Conservation (phyloP, 176 grass and related monocot genomes). For the Ampelocalamus luodianensis region DNA sequence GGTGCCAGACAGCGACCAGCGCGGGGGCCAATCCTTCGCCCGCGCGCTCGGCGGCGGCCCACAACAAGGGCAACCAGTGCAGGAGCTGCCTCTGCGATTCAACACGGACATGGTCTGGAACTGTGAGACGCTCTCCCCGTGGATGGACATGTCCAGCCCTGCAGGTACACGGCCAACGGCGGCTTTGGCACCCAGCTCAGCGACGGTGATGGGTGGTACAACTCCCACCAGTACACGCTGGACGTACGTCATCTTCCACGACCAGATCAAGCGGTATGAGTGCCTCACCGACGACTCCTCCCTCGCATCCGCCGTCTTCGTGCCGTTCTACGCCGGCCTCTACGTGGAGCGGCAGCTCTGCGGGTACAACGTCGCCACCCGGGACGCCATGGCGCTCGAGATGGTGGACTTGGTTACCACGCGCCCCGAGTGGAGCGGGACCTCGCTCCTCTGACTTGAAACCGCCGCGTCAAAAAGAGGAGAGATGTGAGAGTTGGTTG, state of each 20-base stretch:
- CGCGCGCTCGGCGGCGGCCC: background rate
- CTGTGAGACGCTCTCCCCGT: no score
- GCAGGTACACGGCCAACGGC: no score
- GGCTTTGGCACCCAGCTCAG: no score
- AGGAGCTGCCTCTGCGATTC: no score
- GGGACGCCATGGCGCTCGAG: conserved; percentile 62
- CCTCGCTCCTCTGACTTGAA: no score
- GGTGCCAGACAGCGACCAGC: background rate
- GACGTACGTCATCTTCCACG: conserved; percentile 75
- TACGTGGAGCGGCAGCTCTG: conserved; percentile 72
- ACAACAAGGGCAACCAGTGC: no score
- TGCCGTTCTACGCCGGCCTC: conserved; percentile 85
- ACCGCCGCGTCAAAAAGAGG: no score
- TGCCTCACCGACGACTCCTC: conserved; percentile 81
- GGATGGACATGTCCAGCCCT: no score
- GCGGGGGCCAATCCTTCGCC: background rate
- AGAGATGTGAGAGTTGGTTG: no score
- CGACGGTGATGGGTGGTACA: conserved; percentile 58
- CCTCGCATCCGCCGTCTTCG: conserved; percentile 64
- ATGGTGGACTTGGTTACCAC: conserved; percentile 34
- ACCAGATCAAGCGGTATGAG: conserved; percentile 77
- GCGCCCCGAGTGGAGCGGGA: conserved; percentile 69
- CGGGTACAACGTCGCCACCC: conserved; percentile 39
- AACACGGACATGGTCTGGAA: no score
- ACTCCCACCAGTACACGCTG: conserved; percentile 64